Percentiles rank a stretch among this genome's conserved stretches.
phyloP scores from a whole-genome alignment of 768 basidiomycete genomes.

The Panaeolus cyanescens region DNA sequence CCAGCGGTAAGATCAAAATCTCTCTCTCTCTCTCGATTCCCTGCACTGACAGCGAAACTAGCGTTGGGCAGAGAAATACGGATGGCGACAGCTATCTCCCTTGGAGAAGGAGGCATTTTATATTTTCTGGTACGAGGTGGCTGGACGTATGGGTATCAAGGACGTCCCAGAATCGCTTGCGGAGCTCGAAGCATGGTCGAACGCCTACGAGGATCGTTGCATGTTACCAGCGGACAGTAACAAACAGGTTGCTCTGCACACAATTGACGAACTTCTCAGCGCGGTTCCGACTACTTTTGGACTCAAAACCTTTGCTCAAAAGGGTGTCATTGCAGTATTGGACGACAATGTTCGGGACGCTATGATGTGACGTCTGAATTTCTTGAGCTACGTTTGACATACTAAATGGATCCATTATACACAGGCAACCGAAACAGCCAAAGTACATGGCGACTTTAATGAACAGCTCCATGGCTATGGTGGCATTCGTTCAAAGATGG shows the following conservation, averaged over 20 bases:
- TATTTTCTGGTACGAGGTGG: constrained; percentile 48
- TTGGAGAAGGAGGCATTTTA: constrained; percentile 45
- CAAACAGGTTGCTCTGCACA: constrained; percentile 37
- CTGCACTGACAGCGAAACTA: constrained; percentile 9
- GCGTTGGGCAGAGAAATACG: constrained; percentile 42
- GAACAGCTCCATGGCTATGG: constrained; percentile 18
- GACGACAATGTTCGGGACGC: constrained; percentile 47
- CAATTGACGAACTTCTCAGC: constrained; percentile 42
- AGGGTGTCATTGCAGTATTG: constrained; percentile 36
- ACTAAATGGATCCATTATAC: not conserved
- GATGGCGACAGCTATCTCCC: constrained; percentile 45
- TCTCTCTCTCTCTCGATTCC: not conserved
- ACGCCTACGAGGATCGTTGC: constrained; percentile 42
- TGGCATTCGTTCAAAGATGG: constrained; percentile 36
- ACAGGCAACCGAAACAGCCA: constrained; percentile 40
- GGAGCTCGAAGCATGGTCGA: constrained; percentile 35
- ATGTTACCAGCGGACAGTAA: constrained; percentile 47
- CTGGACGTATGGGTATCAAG: constrained; percentile 46
- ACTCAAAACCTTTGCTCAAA: constrained; percentile 34
- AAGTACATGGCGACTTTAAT: constrained; percentile 29
- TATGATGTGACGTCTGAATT: constrained; percentile 40
- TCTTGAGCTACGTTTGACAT: not conserved
- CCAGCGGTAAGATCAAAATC: constrained; percentile 13
- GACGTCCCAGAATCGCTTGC: constrained; percentile 45
- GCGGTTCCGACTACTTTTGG: constrained; percentile 38